Percentiles rank a stretch among this genome's conserved stretches.
phyloP scores from a whole-genome alignment of 176 grass and related monocot species.

The Aegilops bicornis region DNA sequence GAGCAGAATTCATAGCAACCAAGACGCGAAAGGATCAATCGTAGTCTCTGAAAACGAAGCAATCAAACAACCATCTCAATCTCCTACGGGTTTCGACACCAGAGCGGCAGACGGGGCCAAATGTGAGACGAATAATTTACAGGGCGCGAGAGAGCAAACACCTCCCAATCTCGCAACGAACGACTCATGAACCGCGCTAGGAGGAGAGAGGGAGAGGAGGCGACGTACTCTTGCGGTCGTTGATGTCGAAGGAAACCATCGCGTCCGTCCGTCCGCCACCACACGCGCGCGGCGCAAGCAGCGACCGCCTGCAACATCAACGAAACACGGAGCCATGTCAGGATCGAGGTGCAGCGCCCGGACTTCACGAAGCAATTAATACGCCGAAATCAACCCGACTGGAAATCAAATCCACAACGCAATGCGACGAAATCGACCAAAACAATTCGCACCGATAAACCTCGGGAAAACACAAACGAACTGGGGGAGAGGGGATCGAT shows the following conservation, averaged over 20 bases:
- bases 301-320: conserved; percentile 25
- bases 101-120: not conserved
- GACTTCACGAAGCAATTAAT: not conserved
- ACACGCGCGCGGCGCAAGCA: not conserved
- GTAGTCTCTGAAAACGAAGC: not conserved
- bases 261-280: not conserved
- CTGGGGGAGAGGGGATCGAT: not conserved
- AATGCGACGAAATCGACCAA: not conserved
- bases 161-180: not conserved
- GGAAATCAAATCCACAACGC: not conserved
- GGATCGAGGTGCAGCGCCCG: not conserved
- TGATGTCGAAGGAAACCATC: conserved; percentile 93
- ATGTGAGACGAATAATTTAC: not conserved
- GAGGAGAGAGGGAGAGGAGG: not conserved
- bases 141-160: not conserved
- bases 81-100: not conserved
- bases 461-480: not conserved
- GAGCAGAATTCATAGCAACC: not conserved
- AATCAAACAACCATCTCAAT: not conserved
- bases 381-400: too few relatives aligned
- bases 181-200: conserved; percentile 6
- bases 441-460: not conserved
- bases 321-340: not conserved
- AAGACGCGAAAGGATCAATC: not conserved
- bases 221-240: conserved; percentile 66